Conservation (phyloP, 257 asterid species). For the Apocynum venetum region DNA sequence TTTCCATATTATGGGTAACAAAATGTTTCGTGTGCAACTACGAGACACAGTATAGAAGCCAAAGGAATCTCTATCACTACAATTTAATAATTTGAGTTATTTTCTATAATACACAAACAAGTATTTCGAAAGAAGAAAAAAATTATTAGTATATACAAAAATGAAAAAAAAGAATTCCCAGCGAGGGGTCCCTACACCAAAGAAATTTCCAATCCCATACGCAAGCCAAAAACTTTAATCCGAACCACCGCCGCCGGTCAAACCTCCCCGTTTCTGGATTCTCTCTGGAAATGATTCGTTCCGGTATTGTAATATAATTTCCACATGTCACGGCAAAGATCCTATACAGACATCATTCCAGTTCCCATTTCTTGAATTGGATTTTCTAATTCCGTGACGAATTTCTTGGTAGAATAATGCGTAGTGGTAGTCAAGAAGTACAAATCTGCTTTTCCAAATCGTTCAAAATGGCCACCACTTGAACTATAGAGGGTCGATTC, state of each 20-base stretch:
- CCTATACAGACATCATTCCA: too few relatives aligned
- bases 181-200: background rate
- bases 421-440: background rate
- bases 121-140: background rate
- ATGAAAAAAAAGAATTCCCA: background rate
- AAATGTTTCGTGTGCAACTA: background rate
- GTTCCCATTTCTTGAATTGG: background rate
- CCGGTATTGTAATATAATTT: too few relatives aligned
- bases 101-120: too few relatives aligned
- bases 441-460: slow-evolving; percentile 39
- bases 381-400: background rate
- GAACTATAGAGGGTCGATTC: slow-evolving; percentile 54
- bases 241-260: background rate
- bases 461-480: slow-evolving; percentile 55
- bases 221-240: background rate
- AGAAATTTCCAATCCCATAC: background rate
- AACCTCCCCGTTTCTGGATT: background rate
- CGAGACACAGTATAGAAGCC: background rate
- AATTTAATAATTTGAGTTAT: background rate
- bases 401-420: background rate
- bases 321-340: too few relatives aligned
- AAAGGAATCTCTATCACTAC: background rate
- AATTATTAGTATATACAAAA: background rate
- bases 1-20: background rate
- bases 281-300: too few relatives aligned